Evolutionary conservation across 306 rosid species (phyloP), one percentile per base, ranked within the genome.

Genomic region (Dryas drummondii): DNA sequence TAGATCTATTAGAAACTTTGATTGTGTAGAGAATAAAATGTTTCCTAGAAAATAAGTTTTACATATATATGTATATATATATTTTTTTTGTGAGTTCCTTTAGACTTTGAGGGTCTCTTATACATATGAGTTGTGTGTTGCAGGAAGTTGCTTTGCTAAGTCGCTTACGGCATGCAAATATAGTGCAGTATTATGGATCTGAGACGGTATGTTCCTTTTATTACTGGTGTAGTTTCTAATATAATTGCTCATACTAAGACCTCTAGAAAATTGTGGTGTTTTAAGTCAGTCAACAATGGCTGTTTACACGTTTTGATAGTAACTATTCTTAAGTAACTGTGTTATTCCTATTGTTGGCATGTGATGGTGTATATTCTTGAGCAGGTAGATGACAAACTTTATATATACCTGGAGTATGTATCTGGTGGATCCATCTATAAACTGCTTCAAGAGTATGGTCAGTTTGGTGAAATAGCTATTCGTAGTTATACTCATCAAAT

Each of bases 71-170:
- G 3, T 78, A 11, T 58, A 32, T 45, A 17, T 40, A 68, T 65
- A 46, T 78, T 8, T 58, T 15, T 49, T 44, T 59, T 17, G 46
- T 70, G 56, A 61, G 78, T 56, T 67, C 65, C 81, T 65, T 79
- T 84, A 40, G 57, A 64, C n/a, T 44, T 71, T 53, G 56, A 66
- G 66, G 70, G 44, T 49, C 17, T 76, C 53, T 72, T 45, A 75
- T 68, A 26, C 65, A 51, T 60, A 27, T 37, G 42, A 47, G 50
- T 74, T 74, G 49, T 54, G 73, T 66, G 58, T 65, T 85, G 80
- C 94, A 94, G 98, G 98, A 91, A 94, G 78, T 94, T 83, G 72
- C 88, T 78, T 83, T 94, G 64, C 78, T 94, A 82, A 91, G 98
- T 81, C 91, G 97, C 70, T 85, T 94, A 70, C 86, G 87, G 41